Evolutionary conservation across 108 stramenopile genomes (phyloP).

Genomic region (Nitzschia palea): DNA sequence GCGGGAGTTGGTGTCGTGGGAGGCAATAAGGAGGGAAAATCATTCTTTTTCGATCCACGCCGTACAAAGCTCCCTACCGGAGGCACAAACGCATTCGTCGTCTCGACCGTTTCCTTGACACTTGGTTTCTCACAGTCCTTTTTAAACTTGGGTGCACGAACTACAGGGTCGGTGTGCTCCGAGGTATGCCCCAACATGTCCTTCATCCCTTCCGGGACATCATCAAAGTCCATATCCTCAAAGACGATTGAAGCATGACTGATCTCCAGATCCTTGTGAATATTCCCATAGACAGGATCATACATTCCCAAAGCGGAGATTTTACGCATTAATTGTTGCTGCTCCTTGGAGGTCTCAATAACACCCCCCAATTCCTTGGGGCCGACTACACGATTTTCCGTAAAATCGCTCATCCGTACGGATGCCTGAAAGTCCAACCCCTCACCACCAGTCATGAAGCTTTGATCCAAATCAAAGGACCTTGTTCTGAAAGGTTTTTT

Average conservation of each 20-base stretch:
- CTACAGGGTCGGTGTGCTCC: slow-evolving; percentile 19
- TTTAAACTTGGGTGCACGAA: neutral
- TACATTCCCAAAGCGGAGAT: slow-evolving; percentile 35
- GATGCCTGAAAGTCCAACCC: neutral
- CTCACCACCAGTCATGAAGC: neutral
- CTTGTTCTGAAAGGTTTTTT: neutral
- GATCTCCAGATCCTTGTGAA: slow-evolving; percentile 5
- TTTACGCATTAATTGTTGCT: slow-evolving; percentile 28
- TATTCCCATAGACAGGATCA: slow-evolving; percentile 29
- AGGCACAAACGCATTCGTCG: neutral
- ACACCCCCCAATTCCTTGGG: slow-evolving; percentile 11
- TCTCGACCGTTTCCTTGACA: too few relatives aligned
- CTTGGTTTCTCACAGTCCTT: neutral
- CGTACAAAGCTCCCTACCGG: slow-evolving; percentile 6
- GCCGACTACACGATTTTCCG: neutral
- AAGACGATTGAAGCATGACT: slow-evolving; percentile 15
- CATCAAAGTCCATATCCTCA: slow-evolving; percentile 28
- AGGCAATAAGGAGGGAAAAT: neutral
- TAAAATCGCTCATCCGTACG: neutral
- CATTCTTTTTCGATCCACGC: neutral
- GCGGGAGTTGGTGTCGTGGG: neutral
- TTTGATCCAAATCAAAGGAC: neutral
- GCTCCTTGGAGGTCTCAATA: slow-evolving; percentile 16
- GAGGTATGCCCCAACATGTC: slow-evolving; percentile 17
- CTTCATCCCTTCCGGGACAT: slow-evolving; percentile 24